Conservation (phyloP, 208 protist species). For the Sergeia podlipaevii region DNA sequence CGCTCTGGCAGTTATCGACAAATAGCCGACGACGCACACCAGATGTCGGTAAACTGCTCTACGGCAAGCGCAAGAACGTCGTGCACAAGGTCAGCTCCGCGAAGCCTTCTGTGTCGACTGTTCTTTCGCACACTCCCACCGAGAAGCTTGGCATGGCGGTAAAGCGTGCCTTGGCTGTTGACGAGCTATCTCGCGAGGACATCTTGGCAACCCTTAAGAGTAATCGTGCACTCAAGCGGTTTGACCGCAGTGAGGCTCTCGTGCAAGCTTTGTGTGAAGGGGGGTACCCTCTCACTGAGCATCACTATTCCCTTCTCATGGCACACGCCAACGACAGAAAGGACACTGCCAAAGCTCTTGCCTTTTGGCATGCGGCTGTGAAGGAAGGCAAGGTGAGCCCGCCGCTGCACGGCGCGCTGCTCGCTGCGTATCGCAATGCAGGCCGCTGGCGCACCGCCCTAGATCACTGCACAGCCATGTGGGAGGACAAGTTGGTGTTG, state of each 20-base stretch:
- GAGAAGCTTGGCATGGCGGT: constrained; percentile 31
- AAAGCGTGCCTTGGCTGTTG: constrained; percentile 34
- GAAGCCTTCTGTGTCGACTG: constrained; percentile 37
- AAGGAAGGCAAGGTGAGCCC: constrained; percentile 47
- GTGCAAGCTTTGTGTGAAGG: constrained; percentile 40
- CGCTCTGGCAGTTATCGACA: not conserved
- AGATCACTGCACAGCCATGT: constrained; percentile 59
- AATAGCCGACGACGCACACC: constrained; percentile 5
- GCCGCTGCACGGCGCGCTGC: constrained; percentile 62
- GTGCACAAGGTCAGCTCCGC: constrained; percentile 47
- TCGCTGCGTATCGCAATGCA: constrained; percentile 58
- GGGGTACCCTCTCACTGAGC: constrained; percentile 34
- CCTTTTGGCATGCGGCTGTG: constrained; percentile 66
- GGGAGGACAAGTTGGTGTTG: constrained; percentile 54
- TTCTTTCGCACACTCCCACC: constrained; percentile 38
- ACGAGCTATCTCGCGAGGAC: constrained; percentile 48
- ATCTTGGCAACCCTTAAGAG: constrained; percentile 50
- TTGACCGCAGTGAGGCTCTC: constrained; percentile 68
- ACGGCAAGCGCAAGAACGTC: constrained; percentile 75
- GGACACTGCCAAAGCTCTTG: constrained; percentile 41
- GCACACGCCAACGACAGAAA: constrained; percentile 82
- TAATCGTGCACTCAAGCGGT: constrained; percentile 57
- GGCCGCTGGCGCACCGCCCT: constrained; percentile 67
- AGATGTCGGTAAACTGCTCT: constrained; percentile 70
- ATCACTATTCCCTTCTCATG: constrained; percentile 81